Conservation (phyloP, 2,329 filamentous ascomycete species). For the Colletotrichum simmondsii region DNA sequence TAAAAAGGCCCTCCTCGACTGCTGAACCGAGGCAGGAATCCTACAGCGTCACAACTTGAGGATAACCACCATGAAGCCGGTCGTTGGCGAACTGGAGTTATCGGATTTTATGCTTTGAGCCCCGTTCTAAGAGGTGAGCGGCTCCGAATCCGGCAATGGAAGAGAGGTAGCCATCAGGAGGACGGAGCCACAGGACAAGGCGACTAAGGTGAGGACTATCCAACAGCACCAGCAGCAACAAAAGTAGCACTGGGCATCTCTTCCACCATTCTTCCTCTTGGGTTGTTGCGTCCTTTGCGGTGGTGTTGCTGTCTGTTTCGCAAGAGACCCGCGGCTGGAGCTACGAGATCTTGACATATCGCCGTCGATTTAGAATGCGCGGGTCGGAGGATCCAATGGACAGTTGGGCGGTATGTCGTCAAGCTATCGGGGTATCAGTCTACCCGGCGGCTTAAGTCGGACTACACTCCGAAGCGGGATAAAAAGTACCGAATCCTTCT, state of each 20-base stretch:
- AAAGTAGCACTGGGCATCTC: neutral
- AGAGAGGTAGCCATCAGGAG: neutral
- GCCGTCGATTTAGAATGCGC: neutral
- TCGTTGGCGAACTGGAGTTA: neutral
- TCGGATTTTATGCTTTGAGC: too few relatives aligned
- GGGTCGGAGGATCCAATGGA: too few relatives aligned
- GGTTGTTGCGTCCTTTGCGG: neutral
- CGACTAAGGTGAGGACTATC: neutral
- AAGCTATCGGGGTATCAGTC: neutral
- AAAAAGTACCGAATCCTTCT: neutral
- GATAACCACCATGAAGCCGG: neutral
- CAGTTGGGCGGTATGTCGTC: neutral
- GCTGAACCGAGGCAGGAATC: neutral
- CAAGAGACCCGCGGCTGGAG: neutral
- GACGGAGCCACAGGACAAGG: neutral
- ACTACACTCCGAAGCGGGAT: neutral
- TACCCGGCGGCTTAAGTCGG: neutral
- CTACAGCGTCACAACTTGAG: neutral
- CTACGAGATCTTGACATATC: neutral
- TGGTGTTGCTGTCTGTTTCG: neutral
- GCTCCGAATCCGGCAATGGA: neutral
- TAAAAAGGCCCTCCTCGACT: neutral
- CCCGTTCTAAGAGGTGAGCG: neutral
- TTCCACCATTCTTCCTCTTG: neutral
- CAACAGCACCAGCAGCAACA: conserved; percentile 18